Evolutionary conservation across 331 rosid species (phyloP), one percentile per base, ranked within the genome.

Genomic region (Phaseolus coccineus): DNA sequence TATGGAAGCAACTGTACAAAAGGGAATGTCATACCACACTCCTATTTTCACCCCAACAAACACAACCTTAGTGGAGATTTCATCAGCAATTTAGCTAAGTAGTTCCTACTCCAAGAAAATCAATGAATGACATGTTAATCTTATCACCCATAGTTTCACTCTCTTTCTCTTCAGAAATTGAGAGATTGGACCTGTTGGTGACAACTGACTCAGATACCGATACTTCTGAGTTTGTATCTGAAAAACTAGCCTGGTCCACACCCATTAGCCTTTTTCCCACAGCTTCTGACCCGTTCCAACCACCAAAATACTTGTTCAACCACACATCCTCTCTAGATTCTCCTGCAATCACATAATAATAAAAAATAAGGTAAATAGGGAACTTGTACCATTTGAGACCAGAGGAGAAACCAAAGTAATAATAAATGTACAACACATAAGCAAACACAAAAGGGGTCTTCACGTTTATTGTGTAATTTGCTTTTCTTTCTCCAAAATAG

Each of bases 21-120:
- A 77, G 51, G 61, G 57, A 67, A 76, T 78, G 69, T 42, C 8
- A 55, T 75, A 19, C 68, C 59, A 68, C 74, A 77, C 55, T 58
- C 81, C 70, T 83, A 70, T 69, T 86, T 68, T 37, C 57, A 70
- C 53, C 68, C 68, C 51, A 57, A 74, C 84, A 57, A 64, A 64
- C 74, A 63, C 64, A 51, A 71, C 16, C 74, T 51, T 71, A 14
- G 85, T 27, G 78, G 73, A 56, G 68, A 48, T 71, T 47, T 48
- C 6, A 28, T 53, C 81, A 62, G 72, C 71, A 65, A 63, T 31
- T 50, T 6, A 57, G 76, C 73, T 73, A 85, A 53, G 39, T 4
- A 73, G 89, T 88, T 79, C 97, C 94, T 12, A 92, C 91, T 67
- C 94, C 97, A 81, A 92, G 97, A 80, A 92, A 92, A 86, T 92